phyloP scores from a whole-genome alignment of 805 yeast genomes.

The Zygosaccharomyces kombuchaensis region DNA sequence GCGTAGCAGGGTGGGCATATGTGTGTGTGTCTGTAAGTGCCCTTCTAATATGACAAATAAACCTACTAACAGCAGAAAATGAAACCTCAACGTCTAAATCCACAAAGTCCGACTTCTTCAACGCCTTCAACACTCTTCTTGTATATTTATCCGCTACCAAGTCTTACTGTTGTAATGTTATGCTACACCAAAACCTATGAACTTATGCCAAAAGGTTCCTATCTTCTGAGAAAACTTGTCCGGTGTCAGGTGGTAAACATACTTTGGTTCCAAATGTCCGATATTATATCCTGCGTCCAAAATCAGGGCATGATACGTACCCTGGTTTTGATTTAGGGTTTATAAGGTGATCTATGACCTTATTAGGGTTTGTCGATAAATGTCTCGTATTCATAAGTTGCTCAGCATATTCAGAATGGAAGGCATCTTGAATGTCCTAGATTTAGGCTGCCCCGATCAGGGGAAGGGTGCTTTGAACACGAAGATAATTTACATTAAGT shows the following conservation, averaged over 20 bases:
- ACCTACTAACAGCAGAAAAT: neutral
- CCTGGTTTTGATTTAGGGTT: too few relatives aligned
- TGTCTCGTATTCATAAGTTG: too few relatives aligned
- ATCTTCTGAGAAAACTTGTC: neutral
- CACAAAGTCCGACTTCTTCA: slow-evolving; percentile 3
- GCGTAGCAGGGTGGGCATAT: neutral
- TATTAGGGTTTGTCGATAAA: too few relatives aligned
- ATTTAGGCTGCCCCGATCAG: too few relatives aligned
- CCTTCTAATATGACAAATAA: neutral
- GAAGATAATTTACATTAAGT: too few relatives aligned
- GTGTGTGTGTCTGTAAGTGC: neutral
- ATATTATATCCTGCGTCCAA: neutral
- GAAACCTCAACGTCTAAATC: slow-evolving; percentile 1
- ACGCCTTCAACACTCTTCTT: neutral
- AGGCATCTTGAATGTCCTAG: too few relatives aligned
- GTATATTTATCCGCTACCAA: neutral
- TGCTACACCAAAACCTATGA: neutral
- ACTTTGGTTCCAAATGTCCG: neutral
- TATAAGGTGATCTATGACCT: too few relatives aligned
- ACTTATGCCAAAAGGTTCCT: neutral
- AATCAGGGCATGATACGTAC: too few relatives aligned
- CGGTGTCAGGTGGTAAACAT: neutral
- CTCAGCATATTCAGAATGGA: too few relatives aligned
- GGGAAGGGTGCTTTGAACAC: too few relatives aligned
- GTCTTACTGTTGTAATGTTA: neutral